These are phyloP conservation scores for Ogataea trehalophila DNA, from an alignment of 805 yeast genomes.

Conservation along the genomic window DNA sequence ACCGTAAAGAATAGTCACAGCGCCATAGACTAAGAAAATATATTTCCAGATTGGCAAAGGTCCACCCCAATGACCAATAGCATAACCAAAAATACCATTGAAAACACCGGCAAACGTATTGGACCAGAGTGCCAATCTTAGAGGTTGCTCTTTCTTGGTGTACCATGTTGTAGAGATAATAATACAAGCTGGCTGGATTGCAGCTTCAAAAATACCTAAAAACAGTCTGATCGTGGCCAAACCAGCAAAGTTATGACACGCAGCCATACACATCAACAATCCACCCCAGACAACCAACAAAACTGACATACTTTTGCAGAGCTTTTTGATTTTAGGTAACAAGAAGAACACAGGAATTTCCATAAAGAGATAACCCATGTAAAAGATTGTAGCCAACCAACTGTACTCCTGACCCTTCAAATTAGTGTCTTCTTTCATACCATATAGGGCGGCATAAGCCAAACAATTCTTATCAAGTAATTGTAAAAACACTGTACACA, in stretches of 20 bases:
- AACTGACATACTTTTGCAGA: conserved; percentile 30
- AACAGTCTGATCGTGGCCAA: conserved; percentile 43
- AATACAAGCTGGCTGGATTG: conserved; percentile 32
- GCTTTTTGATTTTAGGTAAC: conserved; percentile 28
- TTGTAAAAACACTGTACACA: conserved; percentile 24
- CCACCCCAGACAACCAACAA: conserved; percentile 43
- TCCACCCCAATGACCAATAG: conserved; percentile 26
- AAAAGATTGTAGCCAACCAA: conserved; percentile 59
- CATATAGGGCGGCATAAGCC: conserved; percentile 43
- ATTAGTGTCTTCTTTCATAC: conserved; percentile 35
- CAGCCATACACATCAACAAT: conserved; percentile 42
- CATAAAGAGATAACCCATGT: conserved; percentile 57
- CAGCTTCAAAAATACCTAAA: conserved; percentile 40
- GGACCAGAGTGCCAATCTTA: conserved; percentile 29
- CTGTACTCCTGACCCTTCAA: conserved; percentile 42
- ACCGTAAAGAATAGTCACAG: conserved; percentile 31
- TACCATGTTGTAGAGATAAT: conserved; percentile 33
- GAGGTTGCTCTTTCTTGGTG: conserved; percentile 29
- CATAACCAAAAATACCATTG: conserved; percentile 30
- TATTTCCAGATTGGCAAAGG: conserved; percentile 28
- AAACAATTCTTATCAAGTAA: conserved; percentile 39
- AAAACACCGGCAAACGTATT: conserved; percentile 29
- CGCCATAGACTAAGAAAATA: conserved; percentile 31
- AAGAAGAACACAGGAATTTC: conserved; percentile 44
- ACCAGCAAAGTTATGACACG: conserved; percentile 42